Evolutionary conservation across 108 stramenopile species (phyloP).

Genomic region (Stephanodiscus triporus): DNA sequence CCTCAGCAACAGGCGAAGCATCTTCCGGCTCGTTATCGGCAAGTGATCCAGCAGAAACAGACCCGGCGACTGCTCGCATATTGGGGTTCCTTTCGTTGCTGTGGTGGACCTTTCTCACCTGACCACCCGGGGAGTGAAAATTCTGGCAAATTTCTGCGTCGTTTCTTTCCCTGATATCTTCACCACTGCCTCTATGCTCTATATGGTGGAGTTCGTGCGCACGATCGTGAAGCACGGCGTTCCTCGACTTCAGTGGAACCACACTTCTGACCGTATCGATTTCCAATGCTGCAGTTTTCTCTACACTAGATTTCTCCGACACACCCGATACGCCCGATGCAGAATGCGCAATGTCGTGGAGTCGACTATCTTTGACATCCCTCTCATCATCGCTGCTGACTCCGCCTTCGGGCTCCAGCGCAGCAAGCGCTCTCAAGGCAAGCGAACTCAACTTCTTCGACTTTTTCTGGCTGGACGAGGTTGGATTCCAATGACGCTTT

Average conservation of each 20-base stretch:
- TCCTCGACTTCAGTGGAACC: not conserved
- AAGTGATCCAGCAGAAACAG: not conserved
- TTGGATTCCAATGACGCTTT: not conserved
- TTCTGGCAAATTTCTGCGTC: not conserved
- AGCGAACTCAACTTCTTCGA: constrained; percentile 1
- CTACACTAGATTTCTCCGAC: not conserved
- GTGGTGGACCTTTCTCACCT: not conserved
- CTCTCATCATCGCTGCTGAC: constrained; percentile 4
- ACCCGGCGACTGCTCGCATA: not conserved
- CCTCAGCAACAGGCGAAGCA: not conserved
- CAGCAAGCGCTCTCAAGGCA: constrained; percentile 8
- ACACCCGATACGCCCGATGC: not conserved
- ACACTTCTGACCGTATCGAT: not conserved
- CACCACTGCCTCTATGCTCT: not conserved
- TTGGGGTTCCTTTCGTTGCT: not conserved
- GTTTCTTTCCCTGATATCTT: not conserved
- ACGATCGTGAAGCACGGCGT: not conserved
- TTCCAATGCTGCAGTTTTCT: not conserved
- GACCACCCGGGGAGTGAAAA: not conserved
- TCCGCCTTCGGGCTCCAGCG: not conserved
- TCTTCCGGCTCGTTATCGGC: not conserved
- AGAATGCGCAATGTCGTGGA: not conserved
- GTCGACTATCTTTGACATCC: constrained; percentile 2
- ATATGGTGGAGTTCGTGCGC: not conserved
- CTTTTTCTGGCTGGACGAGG: constrained; percentile 7